These are phyloP conservation scores for Pharus latifolius DNA, from an alignment of 176 grass and related monocot genomes.

Conservation along the genomic window DNA sequence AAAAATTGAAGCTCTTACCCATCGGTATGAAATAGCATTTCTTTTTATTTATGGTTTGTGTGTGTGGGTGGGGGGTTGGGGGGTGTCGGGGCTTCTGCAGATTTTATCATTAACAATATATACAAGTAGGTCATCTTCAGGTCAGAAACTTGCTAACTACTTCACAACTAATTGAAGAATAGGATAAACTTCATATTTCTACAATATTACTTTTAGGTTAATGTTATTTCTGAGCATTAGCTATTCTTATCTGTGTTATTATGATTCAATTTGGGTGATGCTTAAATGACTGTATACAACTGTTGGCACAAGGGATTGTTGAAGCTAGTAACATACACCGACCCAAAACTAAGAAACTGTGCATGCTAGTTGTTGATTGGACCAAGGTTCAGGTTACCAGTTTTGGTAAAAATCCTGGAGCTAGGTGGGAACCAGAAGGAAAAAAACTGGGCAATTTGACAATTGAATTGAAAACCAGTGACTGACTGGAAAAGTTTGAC, in stretches of 20 bases:
- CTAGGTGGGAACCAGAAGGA: too few relatives aligned
- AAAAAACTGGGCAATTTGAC: too few relatives aligned
- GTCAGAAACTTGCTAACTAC: neutral
- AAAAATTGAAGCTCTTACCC: slow-evolving; percentile 60
- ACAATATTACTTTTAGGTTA: neutral
- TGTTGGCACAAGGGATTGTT: neutral
- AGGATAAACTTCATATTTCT: neutral
- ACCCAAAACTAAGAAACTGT: too few relatives aligned
- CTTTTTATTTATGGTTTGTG: neutral
- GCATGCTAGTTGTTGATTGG: too few relatives aligned
- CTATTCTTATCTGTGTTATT: slow-evolving; percentile 11
- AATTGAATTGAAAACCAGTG: too few relatives aligned
- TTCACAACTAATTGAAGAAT: neutral
- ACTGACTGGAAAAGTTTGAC: too few relatives aligned
- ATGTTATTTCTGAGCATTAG: neutral
- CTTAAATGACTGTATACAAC: neutral
- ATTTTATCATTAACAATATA: neutral
- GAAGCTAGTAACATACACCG: too few relatives aligned
- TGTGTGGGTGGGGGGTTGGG: neutral
- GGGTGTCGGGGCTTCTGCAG: too few relatives aligned
- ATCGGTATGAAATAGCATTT: slow-evolving; percentile 42
- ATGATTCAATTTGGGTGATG: neutral
- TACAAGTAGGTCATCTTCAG: neutral
- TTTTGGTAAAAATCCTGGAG: too few relatives aligned
- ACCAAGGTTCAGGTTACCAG: too few relatives aligned